Base-by-base conservation (phyloP, 257 asterid genomes). In the Solanum clarkiae region DNA sequence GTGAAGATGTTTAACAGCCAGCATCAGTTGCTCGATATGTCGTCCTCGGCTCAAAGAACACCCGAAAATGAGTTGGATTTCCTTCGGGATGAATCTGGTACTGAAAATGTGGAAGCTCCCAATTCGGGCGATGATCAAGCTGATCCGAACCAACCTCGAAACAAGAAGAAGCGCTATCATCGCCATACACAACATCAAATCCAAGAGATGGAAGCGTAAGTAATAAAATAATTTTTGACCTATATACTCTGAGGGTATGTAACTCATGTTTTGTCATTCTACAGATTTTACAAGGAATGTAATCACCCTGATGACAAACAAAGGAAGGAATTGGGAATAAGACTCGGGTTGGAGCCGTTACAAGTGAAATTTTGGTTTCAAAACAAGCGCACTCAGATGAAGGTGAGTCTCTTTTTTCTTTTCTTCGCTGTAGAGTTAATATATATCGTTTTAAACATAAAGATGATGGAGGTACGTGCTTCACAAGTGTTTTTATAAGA, bases 311-410 rank as follows among this genome's bases (percentile, higher is more conserved):
- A 94, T 84, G 99, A 96, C 85, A 95, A 96, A 36, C 98, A 94
- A 90, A 91, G 99, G 91, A 96, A 93, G 83, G 98, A 96, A 86
- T 93, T 96, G 3, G 98, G 98, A 53, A 93, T 93, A 12, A 87
- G 98, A 29, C 87, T 96, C 44, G 89, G 86, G 11, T 80, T 96
- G 20, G 99, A 92, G 80, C 98, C 99, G 9, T 87, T 94, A 91
- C 99, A 96, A 85, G 94, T 96, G 20, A 96, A 96, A 36, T 96
- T 96, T 86, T 96, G 99, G 99, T 96, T 96, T 86, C 99, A 95
- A 85, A 95, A 95, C 91, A 96, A 96, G 87, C 97, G 99, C 11
- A 96, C 99, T 0, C 97, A 93, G 70, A 93, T 92, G 96, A 93
- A 93, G 96, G 97, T 92, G 74, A 84, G 10, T 3, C n/a, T 22